phyloP scores from a whole-genome alignment of 2,329 filamentous ascomycete species.

The Alternaria gansuensis region DNA sequence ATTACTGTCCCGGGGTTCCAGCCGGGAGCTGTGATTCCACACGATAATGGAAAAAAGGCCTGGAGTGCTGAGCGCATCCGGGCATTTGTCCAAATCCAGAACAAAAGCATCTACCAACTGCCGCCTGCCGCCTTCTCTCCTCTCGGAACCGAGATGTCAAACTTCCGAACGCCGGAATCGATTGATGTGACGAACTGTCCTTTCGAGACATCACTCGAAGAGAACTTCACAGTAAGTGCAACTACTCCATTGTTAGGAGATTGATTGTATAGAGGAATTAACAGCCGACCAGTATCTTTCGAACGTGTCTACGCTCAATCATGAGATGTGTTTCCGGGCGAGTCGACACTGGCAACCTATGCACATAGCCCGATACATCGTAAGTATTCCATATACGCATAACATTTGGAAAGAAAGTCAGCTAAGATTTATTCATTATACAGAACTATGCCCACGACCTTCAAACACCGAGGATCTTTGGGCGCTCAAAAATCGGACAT shows the following conservation, averaged over 20 bases:
- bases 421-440: neutral
- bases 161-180: constrained; percentile 14
- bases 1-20: neutral
- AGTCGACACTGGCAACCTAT: constrained; percentile 8
- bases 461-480: neutral
- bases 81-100: constrained; percentile 11
- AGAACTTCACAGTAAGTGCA: constrained; percentile 15
- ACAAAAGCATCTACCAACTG: neutral
- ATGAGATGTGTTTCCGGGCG: constrained; percentile 10
- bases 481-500: constrained; percentile 9
- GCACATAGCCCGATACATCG: constrained; percentile 9
- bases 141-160: constrained; percentile 11
- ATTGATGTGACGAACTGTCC: constrained; percentile 14
- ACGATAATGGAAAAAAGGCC: constrained; percentile 4
- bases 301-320: constrained; percentile 9
- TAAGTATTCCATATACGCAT: neutral
- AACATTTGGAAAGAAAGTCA: neutral
- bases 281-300: constrained; percentile 6
- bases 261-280: neutral
- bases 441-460: constrained; percentile 6
- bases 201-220: constrained; percentile 14
- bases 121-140: constrained; percentile 3
- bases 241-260: neutral
- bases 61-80: constrained; percentile 15
- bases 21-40: constrained; percentile 1